These are phyloP conservation scores for Phyllosticta ampelicida DNA, from an alignment of 2,329 filamentous ascomycete species.

Conservation along the genomic window DNA sequence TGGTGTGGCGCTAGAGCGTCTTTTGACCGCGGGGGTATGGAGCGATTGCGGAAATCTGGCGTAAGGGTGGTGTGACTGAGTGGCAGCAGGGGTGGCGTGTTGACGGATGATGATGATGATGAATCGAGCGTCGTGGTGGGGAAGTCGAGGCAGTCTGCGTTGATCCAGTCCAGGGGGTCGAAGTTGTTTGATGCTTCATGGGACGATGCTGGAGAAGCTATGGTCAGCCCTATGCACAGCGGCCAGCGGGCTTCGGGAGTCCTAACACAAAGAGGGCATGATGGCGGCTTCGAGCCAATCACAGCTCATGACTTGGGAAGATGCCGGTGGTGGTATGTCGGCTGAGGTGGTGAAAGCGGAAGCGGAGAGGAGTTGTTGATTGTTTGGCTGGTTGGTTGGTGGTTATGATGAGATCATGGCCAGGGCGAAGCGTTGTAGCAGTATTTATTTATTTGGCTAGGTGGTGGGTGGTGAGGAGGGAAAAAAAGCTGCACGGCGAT, in stretches of 20 bases:
- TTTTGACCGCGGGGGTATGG: constrained; percentile 7
- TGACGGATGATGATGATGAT: constrained; percentile 4
- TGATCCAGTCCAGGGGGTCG: constrained; percentile 19
- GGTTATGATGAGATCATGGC: constrained; percentile 10
- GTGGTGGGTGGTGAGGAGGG: background rate
- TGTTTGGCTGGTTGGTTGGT: constrained; percentile 3
- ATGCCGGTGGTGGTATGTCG: constrained; percentile 3
- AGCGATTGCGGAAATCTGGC: constrained; percentile 3
- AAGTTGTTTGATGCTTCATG: constrained; percentile 9
- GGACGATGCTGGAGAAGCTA: constrained; percentile 4
- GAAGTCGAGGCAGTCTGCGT: constrained; percentile 20
- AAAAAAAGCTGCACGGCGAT: background rate
- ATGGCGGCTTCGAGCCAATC: constrained; percentile 10
- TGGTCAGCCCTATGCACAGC: constrained; percentile 8
- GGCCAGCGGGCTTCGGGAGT: constrained; percentile 1
- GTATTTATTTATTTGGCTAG: constrained; percentile 6
- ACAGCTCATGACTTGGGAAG: constrained; percentile 5
- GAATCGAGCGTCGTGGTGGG: constrained; percentile 18
- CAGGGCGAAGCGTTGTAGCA: constrained; percentile 5
- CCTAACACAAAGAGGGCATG: constrained; percentile 6
- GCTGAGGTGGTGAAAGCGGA: background rate
- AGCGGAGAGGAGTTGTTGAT: background rate
- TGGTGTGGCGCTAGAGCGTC: constrained; percentile 8
- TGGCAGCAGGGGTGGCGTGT: constrained; percentile 12
- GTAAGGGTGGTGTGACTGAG: constrained; percentile 9